phyloP scores from a whole-genome alignment of 352 stramenopile genomes.

The Discostella stelligera region DNA sequence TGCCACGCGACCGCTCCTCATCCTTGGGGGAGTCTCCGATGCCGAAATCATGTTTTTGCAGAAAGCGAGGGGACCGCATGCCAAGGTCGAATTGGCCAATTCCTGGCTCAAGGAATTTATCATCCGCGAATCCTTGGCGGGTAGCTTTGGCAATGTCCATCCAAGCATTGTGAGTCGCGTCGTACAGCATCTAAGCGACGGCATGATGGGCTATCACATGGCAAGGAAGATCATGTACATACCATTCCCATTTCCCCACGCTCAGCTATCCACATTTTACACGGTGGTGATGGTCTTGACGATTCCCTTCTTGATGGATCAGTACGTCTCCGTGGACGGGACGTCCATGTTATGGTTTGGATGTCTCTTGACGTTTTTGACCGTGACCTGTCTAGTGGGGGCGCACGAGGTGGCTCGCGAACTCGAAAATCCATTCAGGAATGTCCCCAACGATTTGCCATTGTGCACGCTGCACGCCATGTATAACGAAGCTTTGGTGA shows the following conservation, averaged over 20 bases:
- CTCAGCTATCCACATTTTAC: constrained; percentile 70
- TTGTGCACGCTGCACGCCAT: constrained; percentile 62
- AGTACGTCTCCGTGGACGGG: constrained; percentile 44
- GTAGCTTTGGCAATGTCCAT: constrained; percentile 28
- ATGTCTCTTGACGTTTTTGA: constrained; percentile 61
- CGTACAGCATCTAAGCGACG: constrained; percentile 37
- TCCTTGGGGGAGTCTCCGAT: constrained; percentile 53
- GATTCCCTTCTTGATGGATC: constrained; percentile 70
- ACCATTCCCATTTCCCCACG: constrained; percentile 75
- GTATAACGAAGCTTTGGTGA: constrained; percentile 76
- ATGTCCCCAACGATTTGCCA: constrained; percentile 78
- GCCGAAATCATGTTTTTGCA: constrained; percentile 46
- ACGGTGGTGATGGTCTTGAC: constrained; percentile 50
- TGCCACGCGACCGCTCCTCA: constrained; percentile 31
- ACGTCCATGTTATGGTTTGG: constrained; percentile 29
- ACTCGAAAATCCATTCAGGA: constrained; percentile 78
- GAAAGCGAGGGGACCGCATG: constrained; percentile 46
- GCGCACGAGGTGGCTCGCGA: constrained; percentile 76
- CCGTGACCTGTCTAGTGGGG: constrained; percentile 59
- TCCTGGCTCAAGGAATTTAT: constrained; percentile 44
- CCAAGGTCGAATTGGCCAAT: constrained; percentile 39
- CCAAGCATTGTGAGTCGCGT: constrained; percentile 30
- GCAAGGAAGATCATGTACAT: constrained; percentile 70
- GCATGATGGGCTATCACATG: constrained; percentile 66
- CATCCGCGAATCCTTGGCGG: constrained; percentile 31